Evolutionary conservation across 345 rosid species (phyloP).

Genomic region (Geranium brycei): DNA sequence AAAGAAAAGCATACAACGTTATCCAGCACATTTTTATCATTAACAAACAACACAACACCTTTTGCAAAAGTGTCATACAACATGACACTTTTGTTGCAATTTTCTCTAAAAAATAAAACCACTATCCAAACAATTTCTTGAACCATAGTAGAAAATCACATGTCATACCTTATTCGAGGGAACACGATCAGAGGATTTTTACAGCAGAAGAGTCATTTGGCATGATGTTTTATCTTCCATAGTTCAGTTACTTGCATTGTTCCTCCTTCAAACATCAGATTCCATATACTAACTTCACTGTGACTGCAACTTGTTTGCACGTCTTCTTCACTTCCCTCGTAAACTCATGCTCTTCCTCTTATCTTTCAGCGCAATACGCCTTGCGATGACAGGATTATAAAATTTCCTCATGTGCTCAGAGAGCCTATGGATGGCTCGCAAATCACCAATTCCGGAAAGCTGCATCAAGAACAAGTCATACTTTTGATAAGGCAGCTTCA

Average conservation of each 20-base stretch:
- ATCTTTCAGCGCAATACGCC: slow-evolving; percentile 57
- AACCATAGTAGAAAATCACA: neutral
- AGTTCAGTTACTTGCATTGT: neutral
- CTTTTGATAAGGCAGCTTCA: slow-evolving; percentile 56
- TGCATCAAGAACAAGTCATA: slow-evolving; percentile 72
- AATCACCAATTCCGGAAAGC: slow-evolving; percentile 59
- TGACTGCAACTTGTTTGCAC: neutral
- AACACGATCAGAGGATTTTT: too few relatives aligned
- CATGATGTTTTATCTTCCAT: neutral
- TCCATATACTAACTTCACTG: neutral
- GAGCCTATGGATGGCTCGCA: slow-evolving; percentile 54
- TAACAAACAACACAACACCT: too few relatives aligned
- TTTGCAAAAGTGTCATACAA: too few relatives aligned
- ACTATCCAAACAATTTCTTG: neutral
- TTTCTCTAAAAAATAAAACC: neutral
- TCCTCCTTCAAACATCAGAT: neutral
- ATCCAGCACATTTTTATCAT: too few relatives aligned
- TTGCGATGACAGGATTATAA: slow-evolving; percentile 75
- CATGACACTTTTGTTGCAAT: too few relatives aligned
- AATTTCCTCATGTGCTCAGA: slow-evolving; percentile 76
- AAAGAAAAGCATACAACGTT: too few relatives aligned
- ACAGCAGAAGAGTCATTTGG: neutral
- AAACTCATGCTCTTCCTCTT: slow-evolving; percentile 52
- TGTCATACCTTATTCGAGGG: neutral
- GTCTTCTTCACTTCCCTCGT: slow-evolving; percentile 36